These are phyloP conservation scores for Vitellaria paradoxa DNA, from an alignment of 179 eudicot genomes.

Conservation along the genomic window DNA sequence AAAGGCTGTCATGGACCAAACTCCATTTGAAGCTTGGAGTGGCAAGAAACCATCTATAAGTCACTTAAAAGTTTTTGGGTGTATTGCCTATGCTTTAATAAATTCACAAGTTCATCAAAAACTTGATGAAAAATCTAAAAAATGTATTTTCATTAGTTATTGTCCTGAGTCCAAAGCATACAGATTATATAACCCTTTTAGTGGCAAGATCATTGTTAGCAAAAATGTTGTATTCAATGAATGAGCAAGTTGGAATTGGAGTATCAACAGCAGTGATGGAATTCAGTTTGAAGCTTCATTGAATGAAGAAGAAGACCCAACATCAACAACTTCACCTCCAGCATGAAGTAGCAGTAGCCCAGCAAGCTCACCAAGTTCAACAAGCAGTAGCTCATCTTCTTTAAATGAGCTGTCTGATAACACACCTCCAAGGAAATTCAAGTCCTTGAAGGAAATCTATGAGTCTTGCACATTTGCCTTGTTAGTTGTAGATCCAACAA, in stretches of 20 bases:
- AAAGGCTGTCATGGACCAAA: constrained; percentile 3
- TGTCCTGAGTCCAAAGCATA: background rate
- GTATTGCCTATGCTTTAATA: no score
- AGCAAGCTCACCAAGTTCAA: background rate
- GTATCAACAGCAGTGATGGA: background rate
- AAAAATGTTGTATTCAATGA: background rate
- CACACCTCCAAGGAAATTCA: no score
- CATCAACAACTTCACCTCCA: background rate
- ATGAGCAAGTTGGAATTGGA: background rate
- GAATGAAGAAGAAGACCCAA: background rate
- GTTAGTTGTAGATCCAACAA: background rate
- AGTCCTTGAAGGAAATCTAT: background rate
- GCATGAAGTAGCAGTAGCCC: background rate
- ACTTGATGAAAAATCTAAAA: no score
- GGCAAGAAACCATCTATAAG: no score
- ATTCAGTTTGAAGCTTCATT: background rate
- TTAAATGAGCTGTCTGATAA: no score
- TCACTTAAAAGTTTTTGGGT: no score
- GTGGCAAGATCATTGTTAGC: background rate
- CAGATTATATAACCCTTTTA: background rate
- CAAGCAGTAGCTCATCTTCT: background rate
- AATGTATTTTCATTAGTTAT: no score
- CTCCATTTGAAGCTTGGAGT: constrained; percentile 10
- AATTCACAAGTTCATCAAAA: no score
- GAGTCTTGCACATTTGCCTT: background rate